Percentiles rank a stretch among this genome's conserved stretches.
Evolutionary conservation across 345 rosid species (phyloP).

Genomic region (Lenwebbia sp.): DNA sequence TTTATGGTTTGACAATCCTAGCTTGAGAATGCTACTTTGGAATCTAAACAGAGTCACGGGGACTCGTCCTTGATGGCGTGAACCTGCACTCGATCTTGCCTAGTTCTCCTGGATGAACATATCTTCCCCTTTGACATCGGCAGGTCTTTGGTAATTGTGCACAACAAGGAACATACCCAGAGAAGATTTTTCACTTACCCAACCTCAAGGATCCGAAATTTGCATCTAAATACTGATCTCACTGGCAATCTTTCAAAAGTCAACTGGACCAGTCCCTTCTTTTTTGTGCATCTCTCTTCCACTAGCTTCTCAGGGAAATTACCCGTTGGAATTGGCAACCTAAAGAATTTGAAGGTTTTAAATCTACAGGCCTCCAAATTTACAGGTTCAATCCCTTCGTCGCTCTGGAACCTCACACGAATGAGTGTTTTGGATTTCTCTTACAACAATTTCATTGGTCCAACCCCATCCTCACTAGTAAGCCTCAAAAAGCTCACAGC

Average conservation of each 20-base stretch:
- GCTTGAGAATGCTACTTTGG: not conserved
- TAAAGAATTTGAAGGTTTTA: not conserved
- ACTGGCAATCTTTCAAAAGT: not conserved
- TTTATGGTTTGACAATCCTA: not conserved
- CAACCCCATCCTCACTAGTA: not conserved
- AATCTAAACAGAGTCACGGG: not conserved
- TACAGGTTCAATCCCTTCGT: not conserved
- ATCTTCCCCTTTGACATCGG: not conserved
- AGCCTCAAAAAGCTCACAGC: not conserved
- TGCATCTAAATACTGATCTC: not conserved
- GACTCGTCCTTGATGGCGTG: not conserved
- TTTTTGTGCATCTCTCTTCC: not conserved
- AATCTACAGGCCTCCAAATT: not conserved
- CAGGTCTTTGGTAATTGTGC: not conserved
- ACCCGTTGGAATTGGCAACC: not conserved
- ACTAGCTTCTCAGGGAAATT: not conserved
- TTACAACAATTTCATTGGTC: not conserved
- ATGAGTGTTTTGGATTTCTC: not conserved
- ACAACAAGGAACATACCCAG: conserved; percentile 1
- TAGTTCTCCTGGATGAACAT: not conserved
- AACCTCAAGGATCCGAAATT: not conserved
- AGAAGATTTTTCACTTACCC: not conserved
- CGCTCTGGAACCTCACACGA: not conserved
- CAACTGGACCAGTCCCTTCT: not conserved
- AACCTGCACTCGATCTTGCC: not conserved